Evolutionary conservation across 257 asterid genomes (phyloP), one percentile per base, ranked within the genome.

Genomic region (Solanum piurae): DNA sequence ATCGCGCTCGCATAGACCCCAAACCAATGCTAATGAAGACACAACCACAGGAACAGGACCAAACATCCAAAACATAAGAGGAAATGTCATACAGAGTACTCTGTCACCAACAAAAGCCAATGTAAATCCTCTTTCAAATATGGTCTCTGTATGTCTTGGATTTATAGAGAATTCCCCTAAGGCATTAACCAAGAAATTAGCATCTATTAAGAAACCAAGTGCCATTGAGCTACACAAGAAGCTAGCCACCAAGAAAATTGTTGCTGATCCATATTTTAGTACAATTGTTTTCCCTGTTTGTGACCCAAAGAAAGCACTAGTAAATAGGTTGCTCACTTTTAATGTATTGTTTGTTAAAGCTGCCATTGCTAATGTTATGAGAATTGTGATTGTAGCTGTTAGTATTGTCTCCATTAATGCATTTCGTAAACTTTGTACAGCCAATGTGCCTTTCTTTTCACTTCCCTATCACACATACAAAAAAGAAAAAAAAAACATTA

Each of bases 401-500:
- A 96, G 93, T 74, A 95, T 96, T 2, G 98, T 86, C 69, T 77
- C 92, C 99, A 96, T 96, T 14, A 96, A 87, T 7, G 94, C 89
- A 92, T 96, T 96, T 55, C 99, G 90, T 85, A 95, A 86, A 92
- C 98, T 96, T 85, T 96, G 98, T 0, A 96, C 96, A 0, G 94
- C 98, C 18, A 96, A 77, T 94, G 87, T 95, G 1, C 95, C 98
- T 91, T 93, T 93, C 87, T 94, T 96, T 79, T 94, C 98, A 23
- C 94, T 95, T 38, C 94, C 98, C 93, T 94, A 89, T 34, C 36
- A 68, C 58, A 12, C 0, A 40, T 3, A 33, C 9, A 5, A 0
- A 40, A n/a, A 23, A 40, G 2, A 23, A 23, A 1, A 2, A 12
- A 1, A 16, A 52, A 16, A 16, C 34, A 34, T 12, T 5, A 52